A percentile compares a stretch with the other conserved stretches of the same genome.
These are phyloP conservation scores for Nothopassalora personata DNA, from an alignment of 2,329 filamentous ascomycete species.

Conservation along the genomic window DNA sequence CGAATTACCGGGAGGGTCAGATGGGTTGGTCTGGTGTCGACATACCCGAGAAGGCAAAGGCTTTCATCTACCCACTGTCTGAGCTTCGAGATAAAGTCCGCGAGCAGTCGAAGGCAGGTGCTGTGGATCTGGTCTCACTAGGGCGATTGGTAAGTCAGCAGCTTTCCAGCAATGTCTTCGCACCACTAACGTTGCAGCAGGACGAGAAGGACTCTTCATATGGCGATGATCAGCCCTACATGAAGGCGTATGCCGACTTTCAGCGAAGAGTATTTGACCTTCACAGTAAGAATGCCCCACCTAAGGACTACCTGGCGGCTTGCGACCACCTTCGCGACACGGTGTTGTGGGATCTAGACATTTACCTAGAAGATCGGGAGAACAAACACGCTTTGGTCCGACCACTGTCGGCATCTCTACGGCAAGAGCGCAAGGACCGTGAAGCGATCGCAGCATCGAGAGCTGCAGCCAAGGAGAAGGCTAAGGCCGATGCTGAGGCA, in stretches of 20 bases:
- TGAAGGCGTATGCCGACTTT: conserved; percentile 45
- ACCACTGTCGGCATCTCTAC: conserved; percentile 49
- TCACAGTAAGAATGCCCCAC: conserved; percentile 42
- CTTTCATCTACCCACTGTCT: conserved; percentile 57
- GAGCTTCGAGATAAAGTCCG: conserved; percentile 54
- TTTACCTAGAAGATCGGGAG: conserved; percentile 82
- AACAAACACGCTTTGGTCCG: conserved; percentile 65
- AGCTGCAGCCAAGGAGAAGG: conserved; percentile 43
- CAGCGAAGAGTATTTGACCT: conserved; percentile 60
- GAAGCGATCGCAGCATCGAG: conserved; percentile 50
- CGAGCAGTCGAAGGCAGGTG: conserved; percentile 48
- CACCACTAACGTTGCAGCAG: background rate
- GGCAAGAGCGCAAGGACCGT: conserved; percentile 49
- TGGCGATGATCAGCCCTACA: conserved; percentile 39
- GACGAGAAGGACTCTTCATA: conserved; percentile 24
- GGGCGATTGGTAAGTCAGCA: conserved; percentile 11
- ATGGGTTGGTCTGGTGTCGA: conserved; percentile 64
- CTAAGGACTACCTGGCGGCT: conserved; percentile 68
- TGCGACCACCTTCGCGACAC: conserved; percentile 77
- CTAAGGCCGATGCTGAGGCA: conserved; percentile 49
- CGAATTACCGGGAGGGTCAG: conserved; percentile 40
- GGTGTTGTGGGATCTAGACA: conserved; percentile 73
- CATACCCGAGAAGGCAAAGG: conserved; percentile 54
- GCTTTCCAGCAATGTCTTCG: background rate
- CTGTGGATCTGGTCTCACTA: conserved; percentile 34